Base-by-base conservation (phyloP, 176 grass and related monocot species). In the Ananas comosus region DNA sequence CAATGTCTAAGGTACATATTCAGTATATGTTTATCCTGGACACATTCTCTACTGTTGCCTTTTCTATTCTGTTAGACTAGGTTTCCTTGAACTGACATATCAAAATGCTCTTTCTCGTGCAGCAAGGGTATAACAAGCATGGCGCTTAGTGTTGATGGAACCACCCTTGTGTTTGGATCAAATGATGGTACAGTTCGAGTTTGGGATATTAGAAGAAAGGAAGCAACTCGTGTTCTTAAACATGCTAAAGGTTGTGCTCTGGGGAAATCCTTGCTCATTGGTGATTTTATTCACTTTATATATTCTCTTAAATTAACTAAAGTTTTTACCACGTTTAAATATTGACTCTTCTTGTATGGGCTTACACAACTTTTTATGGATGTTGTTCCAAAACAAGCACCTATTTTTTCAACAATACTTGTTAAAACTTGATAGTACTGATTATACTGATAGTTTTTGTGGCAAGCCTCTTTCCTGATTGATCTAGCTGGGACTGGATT, bases 111-210 rank as follows among this genome's bases (percentile, higher is more conserved):
- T 73, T 64, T 76, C 50, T 84, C 51, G 18, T 75, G 51, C 79
- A 91, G 89, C 69, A 82, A 85, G 63, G 85, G 66, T 16, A 69
- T 91, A 75, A 91, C 89, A 63, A 82, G 76, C 73, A 69, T 91
- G 72, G 64, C 66, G 71, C 74, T 63, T 8, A 88, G 89, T 71
- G 78, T 23, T 27, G 76, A 88, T 88, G 85, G 85, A 69, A 70
- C 79, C 74, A 13, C 84, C 33, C 70, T 91, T 12, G 76, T 91
- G 9, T 85, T 81, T 88, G 89, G 89, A 76, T 85, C 85, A 12
- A 79, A 82, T 50, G 89, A 88, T 83, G 85, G 89, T 63, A 70
- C 64, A 74, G 70, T 91, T 54, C 76, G 70, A 75, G 73, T 85
- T 74, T 91, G 82, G 82, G 79, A 88, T 69, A 91, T 83, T 11